A percentile compares a stretch with the other conserved stretches of the same genome.
These are phyloP conservation scores for Phytopythium vexans DNA, from an alignment of 352 stramenopile genomes.

Conservation along the genomic window DNA sequence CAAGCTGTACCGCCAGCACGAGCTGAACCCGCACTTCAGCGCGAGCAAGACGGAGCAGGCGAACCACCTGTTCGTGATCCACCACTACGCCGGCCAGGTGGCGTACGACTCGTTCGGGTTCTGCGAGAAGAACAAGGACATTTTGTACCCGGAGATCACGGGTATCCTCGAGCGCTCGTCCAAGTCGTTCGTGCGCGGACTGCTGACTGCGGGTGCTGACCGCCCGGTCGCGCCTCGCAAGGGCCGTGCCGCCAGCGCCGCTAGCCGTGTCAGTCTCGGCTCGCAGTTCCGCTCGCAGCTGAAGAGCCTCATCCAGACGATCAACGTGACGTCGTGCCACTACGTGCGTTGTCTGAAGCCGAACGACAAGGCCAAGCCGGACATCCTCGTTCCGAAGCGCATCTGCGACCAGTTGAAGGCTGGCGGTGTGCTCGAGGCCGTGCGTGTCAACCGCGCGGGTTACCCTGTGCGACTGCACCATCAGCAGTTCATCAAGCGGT, in stretches of 20 bases:
- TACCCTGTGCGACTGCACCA: conserved; percentile 97
- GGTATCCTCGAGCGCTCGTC: conserved; percentile 68
- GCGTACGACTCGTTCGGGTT: conserved; percentile 93
- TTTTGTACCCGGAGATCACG: conserved; percentile 84
- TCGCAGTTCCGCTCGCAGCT: conserved; percentile 93
- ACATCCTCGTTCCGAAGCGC: conserved; percentile 83
- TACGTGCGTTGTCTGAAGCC: conserved; percentile 99
- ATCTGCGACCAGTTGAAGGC: conserved; percentile 97
- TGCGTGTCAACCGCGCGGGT: conserved; percentile 96
- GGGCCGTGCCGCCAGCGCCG: conserved; percentile 24
- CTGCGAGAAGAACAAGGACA: conserved; percentile 96
- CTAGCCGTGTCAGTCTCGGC: conserved; percentile 63
- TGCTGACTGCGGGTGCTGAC: conserved; percentile 32
- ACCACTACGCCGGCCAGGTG: conserved; percentile 94
- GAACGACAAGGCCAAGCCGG: conserved; percentile 93
- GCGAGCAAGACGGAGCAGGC: conserved; percentile 75
- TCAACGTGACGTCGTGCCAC: conserved; percentile 94
- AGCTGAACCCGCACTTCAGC: conserved; percentile 65
- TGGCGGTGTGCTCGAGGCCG: conserved; percentile 98
- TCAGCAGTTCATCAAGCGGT: conserved; percentile 89
- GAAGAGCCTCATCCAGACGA: conserved; percentile 89
- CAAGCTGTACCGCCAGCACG: conserved; percentile 76
- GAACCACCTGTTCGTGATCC: conserved; percentile 77
- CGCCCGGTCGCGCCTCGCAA: conserved; percentile 1
- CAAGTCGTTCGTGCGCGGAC: conserved; percentile 62